phyloP scores from a whole-genome alignment of 2,329 filamentous ascomycete genomes.

The Fusarium abutilonis region DNA sequence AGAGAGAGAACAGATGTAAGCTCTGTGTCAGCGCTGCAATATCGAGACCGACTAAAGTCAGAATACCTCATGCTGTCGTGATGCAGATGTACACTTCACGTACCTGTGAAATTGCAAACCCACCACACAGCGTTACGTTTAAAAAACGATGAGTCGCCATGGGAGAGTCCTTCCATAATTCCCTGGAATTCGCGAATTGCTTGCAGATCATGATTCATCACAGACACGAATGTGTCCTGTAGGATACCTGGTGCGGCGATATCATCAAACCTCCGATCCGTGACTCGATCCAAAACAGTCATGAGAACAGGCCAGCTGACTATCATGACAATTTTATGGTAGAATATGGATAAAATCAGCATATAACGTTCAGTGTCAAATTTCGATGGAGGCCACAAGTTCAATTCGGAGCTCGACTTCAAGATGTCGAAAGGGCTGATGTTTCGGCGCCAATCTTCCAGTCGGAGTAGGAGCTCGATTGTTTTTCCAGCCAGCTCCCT shows the following conservation, averaged over 20 bases:
- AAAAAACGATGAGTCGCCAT: conserved; percentile 38
- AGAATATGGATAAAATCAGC: conserved; percentile 54
- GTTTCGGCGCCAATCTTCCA: conserved; percentile 30
- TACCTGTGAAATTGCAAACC: conserved; percentile 48
- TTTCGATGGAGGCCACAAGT: conserved; percentile 3
- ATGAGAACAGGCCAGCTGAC: conserved; percentile 25
- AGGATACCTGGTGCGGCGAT: too few relatives aligned
- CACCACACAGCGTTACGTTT: conserved; percentile 47
- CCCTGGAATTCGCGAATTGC: conserved; percentile 33
- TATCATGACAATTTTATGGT: conserved; percentile 47
- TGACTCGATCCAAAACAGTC: conserved; percentile 23
- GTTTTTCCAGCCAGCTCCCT: conserved; percentile 30
- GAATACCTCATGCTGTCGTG: too few relatives aligned
- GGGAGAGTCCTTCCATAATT: conserved; percentile 28
- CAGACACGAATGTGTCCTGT: too few relatives aligned
- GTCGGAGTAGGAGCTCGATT: conserved; percentile 28
- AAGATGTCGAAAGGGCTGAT: conserved; percentile 14
- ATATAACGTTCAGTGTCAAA: conserved; percentile 21
- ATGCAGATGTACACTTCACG: conserved; percentile 6
- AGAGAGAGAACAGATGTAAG: conserved; percentile 46
- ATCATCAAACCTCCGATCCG: conserved; percentile 16
- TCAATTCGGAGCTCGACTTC: conserved; percentile 7
- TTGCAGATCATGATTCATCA: conserved; percentile 40
- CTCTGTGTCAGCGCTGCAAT: conserved; percentile 49
- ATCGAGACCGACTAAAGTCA: too few relatives aligned